Evolutionary conservation across 2,329 filamentous ascomycete genomes (phyloP).

Genomic region (Colletotrichum sublineola): DNA sequence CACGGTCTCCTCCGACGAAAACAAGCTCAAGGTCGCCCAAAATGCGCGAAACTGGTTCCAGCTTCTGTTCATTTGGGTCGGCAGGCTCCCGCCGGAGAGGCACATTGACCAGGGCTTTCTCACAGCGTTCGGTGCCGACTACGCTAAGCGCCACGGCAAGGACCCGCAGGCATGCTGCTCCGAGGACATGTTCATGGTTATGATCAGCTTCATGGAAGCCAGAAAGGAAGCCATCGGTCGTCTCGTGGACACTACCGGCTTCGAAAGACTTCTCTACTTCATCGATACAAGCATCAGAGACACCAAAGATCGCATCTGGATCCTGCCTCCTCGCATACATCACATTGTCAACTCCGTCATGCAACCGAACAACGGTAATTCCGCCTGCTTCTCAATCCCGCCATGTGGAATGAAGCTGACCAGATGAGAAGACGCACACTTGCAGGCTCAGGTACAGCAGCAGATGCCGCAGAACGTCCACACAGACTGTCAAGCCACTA

Average conservation of each 20-base stretch:
- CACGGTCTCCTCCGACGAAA: not conserved
- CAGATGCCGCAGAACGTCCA: too few relatives aligned
- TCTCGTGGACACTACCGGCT: not conserved
- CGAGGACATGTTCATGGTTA: not conserved
- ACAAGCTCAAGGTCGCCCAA: not conserved
- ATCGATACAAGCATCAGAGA: not conserved
- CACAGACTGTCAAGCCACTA: not conserved
- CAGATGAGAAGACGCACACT: not conserved
- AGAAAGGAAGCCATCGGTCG: not conserved
- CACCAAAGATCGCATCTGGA: not conserved
- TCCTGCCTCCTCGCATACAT: not conserved
- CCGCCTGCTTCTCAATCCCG: too few relatives aligned
- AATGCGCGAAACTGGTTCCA: not conserved
- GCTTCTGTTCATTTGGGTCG: not conserved
- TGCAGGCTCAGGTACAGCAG: not conserved
- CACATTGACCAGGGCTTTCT: not conserved
- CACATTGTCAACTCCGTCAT: accelerated
- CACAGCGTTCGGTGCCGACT: not conserved
- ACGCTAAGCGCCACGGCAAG: not conserved
- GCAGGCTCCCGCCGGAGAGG: not conserved
- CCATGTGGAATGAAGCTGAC: not conserved
- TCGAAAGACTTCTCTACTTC: not conserved
- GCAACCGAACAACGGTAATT: not conserved
- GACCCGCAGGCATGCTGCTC: not conserved
- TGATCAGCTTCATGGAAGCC: not conserved